Evolutionary conservation across 352 stramenopile genomes (phyloP).

Genomic region (Vaucheria bursata): DNA sequence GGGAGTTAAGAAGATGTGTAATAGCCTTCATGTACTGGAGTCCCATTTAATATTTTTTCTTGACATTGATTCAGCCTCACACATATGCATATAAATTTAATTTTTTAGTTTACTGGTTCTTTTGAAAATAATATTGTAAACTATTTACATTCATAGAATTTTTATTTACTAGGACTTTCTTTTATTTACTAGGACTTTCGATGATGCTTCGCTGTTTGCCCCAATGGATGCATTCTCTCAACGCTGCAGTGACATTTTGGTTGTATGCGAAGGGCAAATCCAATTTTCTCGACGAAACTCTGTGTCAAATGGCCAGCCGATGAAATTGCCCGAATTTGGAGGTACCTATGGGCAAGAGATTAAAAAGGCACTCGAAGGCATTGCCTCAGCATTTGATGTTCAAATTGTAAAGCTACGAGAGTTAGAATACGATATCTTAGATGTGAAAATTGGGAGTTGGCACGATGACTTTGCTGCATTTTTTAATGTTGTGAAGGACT

Average conservation of each 20-base stretch:
- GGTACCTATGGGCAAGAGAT: slow-evolving; percentile 81
- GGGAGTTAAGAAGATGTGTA: too few species aligned
- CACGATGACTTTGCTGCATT: slow-evolving; percentile 88
- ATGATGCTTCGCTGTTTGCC: slow-evolving; percentile 85
- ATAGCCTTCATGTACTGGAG: too few species aligned
- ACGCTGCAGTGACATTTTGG: slow-evolving; percentile 80
- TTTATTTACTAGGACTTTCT: too few species aligned
- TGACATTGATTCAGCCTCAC: too few species aligned
- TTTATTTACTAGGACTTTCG: slow-evolving; percentile 72
- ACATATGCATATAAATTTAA: too few species aligned
- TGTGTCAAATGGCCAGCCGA: slow-evolving; percentile 39
- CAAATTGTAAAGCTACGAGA: slow-evolving; percentile 73
- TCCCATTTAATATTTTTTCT: too few species aligned
- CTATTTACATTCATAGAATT: too few species aligned
- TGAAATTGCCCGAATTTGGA: slow-evolving; percentile 67
- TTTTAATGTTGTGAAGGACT: slow-evolving; percentile 88
- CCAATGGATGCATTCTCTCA: slow-evolving; percentile 89
- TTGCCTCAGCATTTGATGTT: slow-evolving; percentile 67
- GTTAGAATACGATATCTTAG: slow-evolving; percentile 84
- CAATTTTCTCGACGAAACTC: slow-evolving; percentile 78
- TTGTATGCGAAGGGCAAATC: slow-evolving; percentile 86
- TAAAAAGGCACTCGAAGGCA: slow-evolving; percentile 38
- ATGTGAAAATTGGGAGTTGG: slow-evolving; percentile 87
- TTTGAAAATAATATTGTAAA: too few species aligned
- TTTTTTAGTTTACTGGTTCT: too few species aligned